Evolutionary conservation across 2,329 filamentous ascomycete species (phyloP), one percentile per base, ranked within the genome.

Genomic region (Escovopsis sp.): DNA sequence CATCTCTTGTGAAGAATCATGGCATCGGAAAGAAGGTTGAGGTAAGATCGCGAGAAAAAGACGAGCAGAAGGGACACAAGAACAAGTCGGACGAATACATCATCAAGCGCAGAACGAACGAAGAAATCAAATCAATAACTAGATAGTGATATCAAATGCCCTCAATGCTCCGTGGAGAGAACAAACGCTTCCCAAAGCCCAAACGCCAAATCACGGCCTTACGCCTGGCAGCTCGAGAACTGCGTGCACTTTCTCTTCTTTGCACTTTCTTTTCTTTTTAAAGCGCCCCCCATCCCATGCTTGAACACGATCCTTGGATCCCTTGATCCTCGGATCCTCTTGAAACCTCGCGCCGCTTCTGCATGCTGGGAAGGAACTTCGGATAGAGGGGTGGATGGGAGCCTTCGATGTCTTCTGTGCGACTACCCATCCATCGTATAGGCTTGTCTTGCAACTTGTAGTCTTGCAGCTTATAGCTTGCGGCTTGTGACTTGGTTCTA

Each of bases 131-230:
- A 46, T 50, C 41, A 25, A 25, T 25, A 25, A 25, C 21, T 25
- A 25, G 21, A 25, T 25, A 25, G 11, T 25, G 21, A 45, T 48
- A 45, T 51, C 43, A 46, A 39, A 47, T 46, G 46, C 32, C 48
- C 51, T 51, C 51, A 50, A 55, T 55, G 52, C 49, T 54, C 47
- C 44, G 21, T 41, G 43, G 43, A 54, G n/a, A n/a, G 45, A 41
- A 47, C 39, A 43, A 25, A 45, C 45, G 41, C 43, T 44, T 48
- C 37, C 45, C 44, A 44, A 41, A n/a, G 48, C 17, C 51, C 43
- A 45, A 54, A 55, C 51, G 51, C 52, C 52, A 39, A 34, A 36
- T 48, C 21, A 25, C 46, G 46, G 38, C 42, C 38, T 45, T 45
- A 41, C 35, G 36, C 42, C 43, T 40, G 36, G 37, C 44, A 39